Conservation (phyloP, 2,329 filamentous ascomycete genomes). For the Colletotrichum tanaceti region DNA sequence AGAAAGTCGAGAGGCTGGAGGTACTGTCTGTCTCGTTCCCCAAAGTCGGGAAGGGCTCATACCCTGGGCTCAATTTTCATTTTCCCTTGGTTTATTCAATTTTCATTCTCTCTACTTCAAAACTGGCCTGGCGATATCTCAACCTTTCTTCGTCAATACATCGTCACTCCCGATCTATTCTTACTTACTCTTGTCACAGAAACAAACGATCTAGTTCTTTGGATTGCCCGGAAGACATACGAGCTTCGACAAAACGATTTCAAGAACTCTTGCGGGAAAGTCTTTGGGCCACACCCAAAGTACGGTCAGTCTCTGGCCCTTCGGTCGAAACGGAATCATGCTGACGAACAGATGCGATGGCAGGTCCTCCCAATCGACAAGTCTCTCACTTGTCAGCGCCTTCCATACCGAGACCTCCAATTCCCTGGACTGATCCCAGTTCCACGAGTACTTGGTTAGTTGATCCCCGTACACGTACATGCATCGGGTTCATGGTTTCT, state of each 20-base stretch:
- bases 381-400: not conserved
- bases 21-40: not conserved
- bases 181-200: constrained; percentile 16
- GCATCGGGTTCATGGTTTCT: not conserved
- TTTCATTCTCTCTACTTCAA: not conserved
- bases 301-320: not conserved
- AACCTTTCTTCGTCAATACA: not conserved
- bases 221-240: not conserved
- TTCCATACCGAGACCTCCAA: not conserved
- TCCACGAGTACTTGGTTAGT: not conserved
- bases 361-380: not conserved
- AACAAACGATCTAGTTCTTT: constrained; percentile 7
- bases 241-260: not conserved
- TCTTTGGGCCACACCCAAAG: not conserved
- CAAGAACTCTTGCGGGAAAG: not conserved
- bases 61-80: not conserved
- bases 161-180: not conserved
- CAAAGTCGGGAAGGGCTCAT: not conserved
- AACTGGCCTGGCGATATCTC: not conserved
- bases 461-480: not conserved
- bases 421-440: not conserved
- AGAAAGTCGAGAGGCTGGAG: not conserved
- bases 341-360: not conserved
- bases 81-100: not conserved
- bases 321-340: not conserved